phyloP scores from a whole-genome alignment of 2,329 filamentous ascomycete species.

The Furcasterigmium furcatum region DNA sequence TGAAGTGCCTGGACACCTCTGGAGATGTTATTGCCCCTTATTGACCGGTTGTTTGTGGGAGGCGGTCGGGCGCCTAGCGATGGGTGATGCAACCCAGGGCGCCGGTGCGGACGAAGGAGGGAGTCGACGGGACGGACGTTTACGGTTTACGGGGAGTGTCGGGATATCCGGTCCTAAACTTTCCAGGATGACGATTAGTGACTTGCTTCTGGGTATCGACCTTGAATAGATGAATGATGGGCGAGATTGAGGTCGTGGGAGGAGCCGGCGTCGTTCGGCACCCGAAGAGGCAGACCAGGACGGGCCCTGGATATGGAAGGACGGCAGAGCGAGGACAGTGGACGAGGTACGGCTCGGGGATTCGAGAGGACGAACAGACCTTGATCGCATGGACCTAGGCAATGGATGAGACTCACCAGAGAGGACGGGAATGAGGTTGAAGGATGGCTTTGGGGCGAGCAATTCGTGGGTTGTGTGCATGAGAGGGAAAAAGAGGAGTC shows the following conservation, averaged over 20 bases:
- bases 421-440: constrained; percentile 23
- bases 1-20: no score
- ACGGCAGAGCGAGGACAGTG: neutral
- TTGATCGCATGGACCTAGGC: constrained; percentile 32
- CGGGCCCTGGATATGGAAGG: neutral
- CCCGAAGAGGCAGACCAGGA: neutral
- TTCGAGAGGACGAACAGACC: constrained; percentile 18
- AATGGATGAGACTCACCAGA: constrained; percentile 33
- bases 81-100: constrained; percentile 11
- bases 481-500: constrained; percentile 38
- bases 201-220: no score
- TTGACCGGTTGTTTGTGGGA: no score
- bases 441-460: constrained; percentile 28
- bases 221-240: no score
- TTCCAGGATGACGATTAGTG: constrained; percentile 4
- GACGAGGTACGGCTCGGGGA: constrained; percentile 5
- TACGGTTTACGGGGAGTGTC: constrained; percentile 1
- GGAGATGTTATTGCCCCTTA: no score
- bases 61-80: neutral
- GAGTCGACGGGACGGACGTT: no score
- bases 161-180: neutral
- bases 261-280: neutral
- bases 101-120: constrained; percentile 10
- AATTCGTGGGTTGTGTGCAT: constrained; percentile 35
- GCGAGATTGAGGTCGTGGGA: no score